Evolutionary conservation across 352 stramenopile genomes (phyloP).

Genomic region (Phytophthora macrochlamydospora): DNA sequence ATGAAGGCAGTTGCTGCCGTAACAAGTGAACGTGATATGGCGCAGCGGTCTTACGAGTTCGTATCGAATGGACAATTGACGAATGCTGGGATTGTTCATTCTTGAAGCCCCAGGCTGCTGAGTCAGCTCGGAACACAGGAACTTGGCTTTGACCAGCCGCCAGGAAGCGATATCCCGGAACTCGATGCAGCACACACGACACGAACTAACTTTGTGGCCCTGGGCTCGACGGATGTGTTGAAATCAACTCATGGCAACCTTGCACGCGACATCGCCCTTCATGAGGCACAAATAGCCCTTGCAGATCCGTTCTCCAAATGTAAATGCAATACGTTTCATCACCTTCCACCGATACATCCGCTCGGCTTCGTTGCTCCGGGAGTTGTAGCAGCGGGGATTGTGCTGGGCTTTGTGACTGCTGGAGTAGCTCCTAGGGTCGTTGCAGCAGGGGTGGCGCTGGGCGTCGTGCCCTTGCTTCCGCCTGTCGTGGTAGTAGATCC

Average conservation of each 20-base stretch:
- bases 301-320: conserved; percentile 51
- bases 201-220: too few relatives aligned
- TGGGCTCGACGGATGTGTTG: too few relatives aligned
- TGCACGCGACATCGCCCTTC: conserved; percentile 58
- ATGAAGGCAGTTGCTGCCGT: too few relatives aligned
- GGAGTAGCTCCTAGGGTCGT: conserved; percentile 3
- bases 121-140: too few relatives aligned
- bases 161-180: too few relatives aligned
- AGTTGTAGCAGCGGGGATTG: conserved; percentile 22
- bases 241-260: conserved; percentile 46
- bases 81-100: too few relatives aligned
- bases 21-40: too few relatives aligned
- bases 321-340: conserved; percentile 78
- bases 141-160: too few relatives aligned
- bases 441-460: conserved; percentile 13
- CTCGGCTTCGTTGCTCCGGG: conserved; percentile 15
- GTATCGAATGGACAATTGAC: too few relatives aligned
- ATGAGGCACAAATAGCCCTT: conserved; percentile 59
- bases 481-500: conserved; percentile 7
- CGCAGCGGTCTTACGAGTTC: too few relatives aligned
- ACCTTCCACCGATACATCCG: conserved; percentile 63
- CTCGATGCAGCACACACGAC: too few relatives aligned
- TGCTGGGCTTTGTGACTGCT: conserved; percentile 8
- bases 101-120: too few relatives aligned
- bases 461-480: conserved; percentile 1